Percentiles rank a stretch among this genome's conserved stretches.
phyloP scores from a whole-genome alignment of 2,329 filamentous ascomycete species.

The Acrodontium crateriforme region DNA sequence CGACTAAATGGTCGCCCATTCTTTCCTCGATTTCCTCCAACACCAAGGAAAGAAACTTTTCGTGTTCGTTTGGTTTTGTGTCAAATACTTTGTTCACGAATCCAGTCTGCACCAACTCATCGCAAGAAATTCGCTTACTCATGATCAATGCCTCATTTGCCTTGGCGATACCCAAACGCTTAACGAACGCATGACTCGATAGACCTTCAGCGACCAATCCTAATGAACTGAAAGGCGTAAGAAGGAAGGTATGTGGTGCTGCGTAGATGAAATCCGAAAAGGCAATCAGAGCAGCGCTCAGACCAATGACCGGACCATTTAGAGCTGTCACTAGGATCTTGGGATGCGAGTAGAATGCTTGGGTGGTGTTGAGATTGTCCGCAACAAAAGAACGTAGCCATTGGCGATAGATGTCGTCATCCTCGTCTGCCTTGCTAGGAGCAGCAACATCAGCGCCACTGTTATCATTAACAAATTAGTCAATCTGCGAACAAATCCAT shows the following conservation, averaged over 20 bases:
- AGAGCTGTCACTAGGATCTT: slow-evolving; percentile 86
- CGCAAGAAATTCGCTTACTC: slow-evolving; percentile 60
- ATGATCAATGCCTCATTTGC: slow-evolving; percentile 91
- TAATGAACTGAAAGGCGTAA: slow-evolving; percentile 82
- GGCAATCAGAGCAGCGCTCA: slow-evolving; percentile 69
- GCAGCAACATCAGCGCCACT: slow-evolving; percentile 70
- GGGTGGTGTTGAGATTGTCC: slow-evolving; percentile 80
- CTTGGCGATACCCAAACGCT: slow-evolving; percentile 63
- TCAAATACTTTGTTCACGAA: slow-evolving; percentile 78
- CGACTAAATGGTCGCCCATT: slow-evolving; percentile 65
- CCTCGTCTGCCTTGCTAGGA: slow-evolving; percentile 21
- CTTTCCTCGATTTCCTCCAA: slow-evolving; percentile 67
- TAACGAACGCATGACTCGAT: slow-evolving; percentile 63
- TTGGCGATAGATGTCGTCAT: slow-evolving; percentile 33
- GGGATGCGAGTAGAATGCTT: slow-evolving; percentile 82
- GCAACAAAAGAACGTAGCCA: slow-evolving; percentile 61
- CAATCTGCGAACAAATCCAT: neutral
- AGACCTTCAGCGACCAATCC: slow-evolving; percentile 85
- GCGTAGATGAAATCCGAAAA: slow-evolving; percentile 90
- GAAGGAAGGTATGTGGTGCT: slow-evolving; percentile 64
- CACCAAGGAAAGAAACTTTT: slow-evolving; percentile 57
- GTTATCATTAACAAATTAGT: slow-evolving; percentile 1
- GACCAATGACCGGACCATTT: slow-evolving; percentile 81
- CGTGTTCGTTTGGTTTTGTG: slow-evolving; percentile 44
- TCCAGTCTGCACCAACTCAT: slow-evolving; percentile 60